A percentile compares a stretch with the other conserved stretches of the same genome.
Evolutionary conservation across 441 rosid species (phyloP).

Genomic region (California macrophylla): DNA sequence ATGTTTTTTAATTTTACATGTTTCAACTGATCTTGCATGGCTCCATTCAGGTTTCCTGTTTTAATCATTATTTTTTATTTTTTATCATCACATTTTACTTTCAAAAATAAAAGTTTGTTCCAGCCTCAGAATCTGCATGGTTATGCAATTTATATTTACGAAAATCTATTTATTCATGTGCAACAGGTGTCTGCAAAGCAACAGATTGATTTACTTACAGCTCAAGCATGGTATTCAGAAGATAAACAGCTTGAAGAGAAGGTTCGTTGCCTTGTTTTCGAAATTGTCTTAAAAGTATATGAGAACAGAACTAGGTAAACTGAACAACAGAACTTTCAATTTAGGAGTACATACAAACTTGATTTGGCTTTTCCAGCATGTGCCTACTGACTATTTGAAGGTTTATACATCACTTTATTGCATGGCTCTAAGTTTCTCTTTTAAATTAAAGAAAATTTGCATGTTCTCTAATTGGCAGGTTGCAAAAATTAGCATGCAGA

Average conservation of each 20-base stretch:
- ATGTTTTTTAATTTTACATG: not conserved
- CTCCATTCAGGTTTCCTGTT: not conserved
- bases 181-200: conserved; percentile 58
- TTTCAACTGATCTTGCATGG: not conserved
- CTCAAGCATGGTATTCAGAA: conserved; percentile 81
- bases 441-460: not conserved
- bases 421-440: not conserved
- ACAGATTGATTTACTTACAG: conserved; percentile 66
- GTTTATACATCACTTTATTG: not conserved
- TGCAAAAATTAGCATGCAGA: conserved; percentile 50
- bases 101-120: not conserved
- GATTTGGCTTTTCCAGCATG: not conserved
- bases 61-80: not conserved
- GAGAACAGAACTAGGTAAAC: not conserved
- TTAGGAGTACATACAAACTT: not conserved
- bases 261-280: conserved; percentile 33
- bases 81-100: not conserved
- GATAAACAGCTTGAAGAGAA: conserved; percentile 57
- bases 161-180: not conserved
- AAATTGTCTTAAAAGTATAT: conserved; percentile 1
- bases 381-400: not conserved
- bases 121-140: not conserved
- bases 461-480: conserved; percentile 35
- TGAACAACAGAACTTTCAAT: not conserved
- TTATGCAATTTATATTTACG: not conserved